Evolutionary conservation across 129 eudicot genomes (phyloP).

Genomic region (Flaveria brownii): DNA sequence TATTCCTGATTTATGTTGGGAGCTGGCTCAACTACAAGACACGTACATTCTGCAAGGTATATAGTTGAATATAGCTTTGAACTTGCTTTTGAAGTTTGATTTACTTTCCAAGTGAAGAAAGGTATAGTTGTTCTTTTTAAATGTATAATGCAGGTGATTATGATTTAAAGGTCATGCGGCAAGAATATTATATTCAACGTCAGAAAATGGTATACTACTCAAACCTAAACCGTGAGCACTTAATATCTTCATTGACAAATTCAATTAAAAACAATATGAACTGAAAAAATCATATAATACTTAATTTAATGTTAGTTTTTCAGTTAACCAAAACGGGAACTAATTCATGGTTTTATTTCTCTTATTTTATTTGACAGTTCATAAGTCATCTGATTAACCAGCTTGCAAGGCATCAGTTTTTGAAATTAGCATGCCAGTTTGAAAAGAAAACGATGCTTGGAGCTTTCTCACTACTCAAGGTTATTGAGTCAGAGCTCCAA

Average conservation of each 20-base stretch:
- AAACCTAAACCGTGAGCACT: constrained; percentile 6
- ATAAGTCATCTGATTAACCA: constrained; percentile 85
- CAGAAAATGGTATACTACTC: constrained; percentile 72
- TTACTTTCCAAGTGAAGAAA: not conserved
- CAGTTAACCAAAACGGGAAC: not conserved
- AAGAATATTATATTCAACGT: constrained; percentile 84
- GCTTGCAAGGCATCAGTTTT: constrained; percentile 83
- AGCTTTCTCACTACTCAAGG: constrained; percentile 86
- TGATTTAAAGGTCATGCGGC: constrained; percentile 98
- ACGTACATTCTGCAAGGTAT: constrained; percentile 16
- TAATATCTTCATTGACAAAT: constrained; percentile 13
- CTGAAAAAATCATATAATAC: not conserved
- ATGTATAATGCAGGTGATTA: constrained; percentile 71
- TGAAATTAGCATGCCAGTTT: constrained; percentile 87
- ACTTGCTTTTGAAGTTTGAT: not conserved
- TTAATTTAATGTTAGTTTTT: not conserved
- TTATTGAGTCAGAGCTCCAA: constrained; percentile 83
- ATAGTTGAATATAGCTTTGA: not conserved
- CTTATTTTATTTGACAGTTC: constrained; percentile 50
- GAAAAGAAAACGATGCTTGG: constrained; percentile 97
- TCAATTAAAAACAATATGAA: constrained; percentile 6
- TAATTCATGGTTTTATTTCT: not conserved
- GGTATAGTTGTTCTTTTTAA: not conserved
- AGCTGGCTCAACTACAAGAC: constrained; percentile 16
- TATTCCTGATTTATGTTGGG: constrained; percentile 15